Evolutionary conservation across 163 green algal genomes (phyloP).

Genomic region (Coccomyxa subellipsoidea): DNA sequence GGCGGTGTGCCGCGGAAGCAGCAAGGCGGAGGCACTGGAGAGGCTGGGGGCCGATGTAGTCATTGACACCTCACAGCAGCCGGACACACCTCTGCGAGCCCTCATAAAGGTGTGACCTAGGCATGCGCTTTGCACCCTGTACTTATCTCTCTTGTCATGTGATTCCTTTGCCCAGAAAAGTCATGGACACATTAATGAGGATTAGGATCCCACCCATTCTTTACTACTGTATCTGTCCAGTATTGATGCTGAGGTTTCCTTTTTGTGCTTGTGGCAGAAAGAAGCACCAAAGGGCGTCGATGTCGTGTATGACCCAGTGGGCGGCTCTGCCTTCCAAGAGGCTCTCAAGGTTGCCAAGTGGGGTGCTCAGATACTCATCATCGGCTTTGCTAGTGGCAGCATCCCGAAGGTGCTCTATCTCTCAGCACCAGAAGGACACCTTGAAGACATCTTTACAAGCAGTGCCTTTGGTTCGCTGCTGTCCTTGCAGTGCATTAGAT

Average conservation of each 20-base stretch:
- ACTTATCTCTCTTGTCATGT: no score
- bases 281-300: constrained; percentile 64
- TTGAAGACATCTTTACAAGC: not conserved
- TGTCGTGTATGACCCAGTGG: constrained; percentile 83
- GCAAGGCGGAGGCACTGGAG: constrained; percentile 58
- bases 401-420: constrained; percentile 66
- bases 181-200: no score
- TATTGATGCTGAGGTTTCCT: no score
- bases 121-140: not conserved
- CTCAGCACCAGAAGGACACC: not conserved
- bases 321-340: constrained; percentile 55
- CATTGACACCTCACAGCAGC: constrained; percentile 56
- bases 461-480: no score
- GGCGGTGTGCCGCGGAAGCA: constrained; percentile 52
- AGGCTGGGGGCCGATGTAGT: constrained; percentile 63
- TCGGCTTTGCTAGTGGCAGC: constrained; percentile 80
- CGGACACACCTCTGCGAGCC: constrained; percentile 33
- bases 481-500: no score
- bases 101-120: constrained; percentile 34
- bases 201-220: no score
- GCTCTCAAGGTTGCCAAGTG: constrained; percentile 63
- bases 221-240: no score
- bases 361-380: constrained; percentile 79
- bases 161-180: no score
- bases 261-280: not conserved